These are phyloP conservation scores for Diaporthe ilicicola DNA, from an alignment of 2,329 filamentous ascomycete genomes.

Conservation along the genomic window DNA sequence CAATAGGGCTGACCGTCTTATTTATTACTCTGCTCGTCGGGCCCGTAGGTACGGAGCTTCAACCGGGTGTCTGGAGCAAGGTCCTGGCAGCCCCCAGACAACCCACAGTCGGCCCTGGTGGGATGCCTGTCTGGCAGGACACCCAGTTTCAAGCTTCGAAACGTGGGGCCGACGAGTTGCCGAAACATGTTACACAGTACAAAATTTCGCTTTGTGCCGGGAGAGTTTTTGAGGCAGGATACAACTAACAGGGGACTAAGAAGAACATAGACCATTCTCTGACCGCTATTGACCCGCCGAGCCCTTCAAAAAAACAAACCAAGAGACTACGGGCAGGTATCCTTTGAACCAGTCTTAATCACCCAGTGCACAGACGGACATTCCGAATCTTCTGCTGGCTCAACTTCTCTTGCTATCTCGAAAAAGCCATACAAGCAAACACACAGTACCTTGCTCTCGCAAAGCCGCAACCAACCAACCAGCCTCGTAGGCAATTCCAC, in stretches of 20 bases:
- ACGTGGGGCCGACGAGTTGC: constrained; percentile 3
- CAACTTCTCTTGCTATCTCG: not conserved
- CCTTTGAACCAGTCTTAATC: not conserved
- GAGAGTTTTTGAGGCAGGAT: not conserved
- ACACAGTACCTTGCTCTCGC: not conserved
- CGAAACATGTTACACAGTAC: constrained; percentile 20
- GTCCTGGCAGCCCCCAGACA: not conserved
- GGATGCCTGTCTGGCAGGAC: constrained; percentile 1
- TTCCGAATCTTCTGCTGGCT: not conserved
- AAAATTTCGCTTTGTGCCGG: constrained; percentile 8
- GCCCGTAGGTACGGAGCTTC: constrained; percentile 7
- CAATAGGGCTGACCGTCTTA: not conserved
- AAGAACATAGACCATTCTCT: not conserved
- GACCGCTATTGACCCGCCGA: constrained; percentile 5
- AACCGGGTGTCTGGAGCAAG: not conserved
- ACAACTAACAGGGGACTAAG: not conserved
- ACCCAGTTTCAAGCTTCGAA: not conserved
- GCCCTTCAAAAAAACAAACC: not conserved
- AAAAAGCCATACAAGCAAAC: not conserved
- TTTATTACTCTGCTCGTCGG: not conserved
- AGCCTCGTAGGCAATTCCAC: constrained; percentile 16
- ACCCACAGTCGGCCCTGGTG: not conserved
- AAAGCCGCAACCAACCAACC: constrained; percentile 19
- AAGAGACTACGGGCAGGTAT: not conserved
- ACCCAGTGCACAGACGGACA: not conserved